A percentile compares a stretch with the other conserved stretches of the same genome.
Evolutionary conservation across 2,329 filamentous ascomycete genomes (phyloP).

Genomic region (Phialocephala sp.): DNA sequence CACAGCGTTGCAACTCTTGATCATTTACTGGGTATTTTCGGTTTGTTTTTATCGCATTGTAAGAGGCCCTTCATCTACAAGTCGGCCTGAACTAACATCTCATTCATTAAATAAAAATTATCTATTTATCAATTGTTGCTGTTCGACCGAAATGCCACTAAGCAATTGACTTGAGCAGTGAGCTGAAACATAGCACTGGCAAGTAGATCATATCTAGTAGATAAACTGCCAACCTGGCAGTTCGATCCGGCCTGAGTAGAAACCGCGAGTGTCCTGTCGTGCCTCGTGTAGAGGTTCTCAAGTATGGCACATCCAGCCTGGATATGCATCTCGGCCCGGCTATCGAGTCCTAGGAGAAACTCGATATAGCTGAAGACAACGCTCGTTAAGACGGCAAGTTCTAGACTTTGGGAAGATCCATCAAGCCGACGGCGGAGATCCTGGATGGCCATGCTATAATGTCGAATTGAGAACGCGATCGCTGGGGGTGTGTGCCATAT

Average conservation of each 20-base stretch:
- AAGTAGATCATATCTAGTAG: slow-evolving; percentile 27
- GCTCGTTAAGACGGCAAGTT: slow-evolving; percentile 26
- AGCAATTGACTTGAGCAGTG: slow-evolving; percentile 21
- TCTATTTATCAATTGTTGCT: slow-evolving; percentile 21
- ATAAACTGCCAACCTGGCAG: slow-evolving; percentile 25
- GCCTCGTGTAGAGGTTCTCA: slow-evolving; percentile 21
- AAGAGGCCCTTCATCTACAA: slow-evolving; percentile 21
- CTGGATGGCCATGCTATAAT: slow-evolving; percentile 28
- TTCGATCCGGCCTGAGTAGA: slow-evolving; percentile 26
- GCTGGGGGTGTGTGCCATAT: slow-evolving; percentile 24
- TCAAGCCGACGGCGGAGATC: slow-evolving; percentile 26
- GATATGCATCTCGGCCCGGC: slow-evolving; percentile 23
- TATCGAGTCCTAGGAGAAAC: slow-evolving; percentile 27
- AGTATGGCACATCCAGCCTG: slow-evolving; percentile 26
- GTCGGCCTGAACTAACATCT: slow-evolving; percentile 19
- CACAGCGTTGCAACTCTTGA: slow-evolving; percentile 15
- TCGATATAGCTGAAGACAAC: slow-evolving; percentile 26
- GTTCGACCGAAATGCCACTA: slow-evolving; percentile 20
- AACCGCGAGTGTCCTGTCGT: slow-evolving; percentile 25
- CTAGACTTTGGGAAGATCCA: slow-evolving; percentile 26
- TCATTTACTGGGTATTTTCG: slow-evolving; percentile 17
- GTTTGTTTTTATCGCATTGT: slow-evolving; percentile 14
- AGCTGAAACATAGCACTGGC: slow-evolving; percentile 25
- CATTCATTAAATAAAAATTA: slow-evolving; percentile 21
- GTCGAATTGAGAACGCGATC: slow-evolving; percentile 26